phyloP scores from a whole-genome alignment of 192 early-diverging fungal genomes.

The Entrophospora sp. region DNA sequence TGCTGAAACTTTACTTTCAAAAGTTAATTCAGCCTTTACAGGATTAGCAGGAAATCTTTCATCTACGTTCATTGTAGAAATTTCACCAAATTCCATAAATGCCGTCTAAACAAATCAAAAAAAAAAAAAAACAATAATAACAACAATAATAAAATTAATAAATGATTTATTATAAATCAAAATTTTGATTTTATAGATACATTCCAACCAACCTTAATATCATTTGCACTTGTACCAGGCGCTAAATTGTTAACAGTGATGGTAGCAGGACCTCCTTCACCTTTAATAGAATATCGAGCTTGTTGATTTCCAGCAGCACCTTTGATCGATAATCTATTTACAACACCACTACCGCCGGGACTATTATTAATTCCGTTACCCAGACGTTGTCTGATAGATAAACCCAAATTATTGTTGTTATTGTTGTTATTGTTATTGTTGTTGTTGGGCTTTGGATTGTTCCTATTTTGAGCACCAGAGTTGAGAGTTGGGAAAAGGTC shows the following conservation, averaged over 20 bases:
- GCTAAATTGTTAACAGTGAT: constrained; percentile 32
- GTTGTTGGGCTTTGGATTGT: no score
- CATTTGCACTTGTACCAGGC: constrained; percentile 31
- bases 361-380: constrained; percentile 5
- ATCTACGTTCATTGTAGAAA: constrained; percentile 24
- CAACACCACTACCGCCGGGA: not conserved
- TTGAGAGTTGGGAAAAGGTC: constrained; percentile 11
- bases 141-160: constrained; percentile 1
- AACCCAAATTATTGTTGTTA: not conserved
- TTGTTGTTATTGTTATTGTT: no score
- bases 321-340: constrained; percentile 11
- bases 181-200: not conserved
- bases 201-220: constrained; percentile 27
- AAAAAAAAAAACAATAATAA: not conserved
- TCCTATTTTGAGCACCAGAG: constrained; percentile 3
- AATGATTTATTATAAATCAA: not conserved
- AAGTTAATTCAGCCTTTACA: constrained; percentile 33
- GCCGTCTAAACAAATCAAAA: constrained; percentile 25
- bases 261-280: constrained; percentile 32
- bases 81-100: constrained; percentile 29
- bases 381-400: constrained; percentile 11
- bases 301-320: constrained; percentile 16
- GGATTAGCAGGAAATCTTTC: constrained; percentile 23
- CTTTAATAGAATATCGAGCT: constrained; percentile 27
- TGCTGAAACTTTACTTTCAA: constrained; percentile 26